Evolutionary conservation across 129 eudicot species (phyloP).

Genomic region (Flaveria linearis): DNA sequence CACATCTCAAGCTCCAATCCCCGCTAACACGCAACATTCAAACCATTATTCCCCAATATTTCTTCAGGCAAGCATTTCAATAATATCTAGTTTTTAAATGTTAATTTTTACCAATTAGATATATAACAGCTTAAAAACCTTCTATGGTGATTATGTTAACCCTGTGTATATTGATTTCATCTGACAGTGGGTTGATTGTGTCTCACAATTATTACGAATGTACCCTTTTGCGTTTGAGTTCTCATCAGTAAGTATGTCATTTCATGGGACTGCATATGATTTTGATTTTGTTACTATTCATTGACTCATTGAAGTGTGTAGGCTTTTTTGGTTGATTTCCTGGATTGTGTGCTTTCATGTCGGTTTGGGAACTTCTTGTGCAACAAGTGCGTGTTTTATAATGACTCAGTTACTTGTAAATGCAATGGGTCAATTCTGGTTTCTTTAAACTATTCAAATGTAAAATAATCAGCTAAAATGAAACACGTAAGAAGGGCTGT

Average conservation of each 20-base stretch:
- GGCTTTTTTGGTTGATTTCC: conserved; percentile 88
- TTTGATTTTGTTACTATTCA: neutral
- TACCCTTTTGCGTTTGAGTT: conserved; percentile 96
- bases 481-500: neutral
- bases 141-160: neutral
- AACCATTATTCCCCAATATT: conserved; percentile 83
- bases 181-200: conserved; percentile 95
- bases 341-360: conserved; percentile 84
- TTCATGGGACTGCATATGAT: conserved; percentile 7
- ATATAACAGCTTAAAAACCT: conserved; percentile 6
- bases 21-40: conserved; percentile 64
- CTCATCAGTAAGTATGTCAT: conserved; percentile 66
- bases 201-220: conserved; percentile 85
- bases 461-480: neutral
- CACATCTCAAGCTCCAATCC: conserved; percentile 51
- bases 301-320: conserved; percentile 36
- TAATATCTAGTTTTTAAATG: neutral
- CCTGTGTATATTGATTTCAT: conserved; percentile 18
- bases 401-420: neutral
- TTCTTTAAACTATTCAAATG: neutral
- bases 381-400: conserved; percentile 56
- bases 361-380: conserved; percentile 97
- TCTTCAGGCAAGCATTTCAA: conserved; percentile 59
- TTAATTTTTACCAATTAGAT: neutral
- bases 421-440: neutral